Conservation (phyloP, 192 early-diverging fungal genomes). For the Umbelopsis sp. region DNA sequence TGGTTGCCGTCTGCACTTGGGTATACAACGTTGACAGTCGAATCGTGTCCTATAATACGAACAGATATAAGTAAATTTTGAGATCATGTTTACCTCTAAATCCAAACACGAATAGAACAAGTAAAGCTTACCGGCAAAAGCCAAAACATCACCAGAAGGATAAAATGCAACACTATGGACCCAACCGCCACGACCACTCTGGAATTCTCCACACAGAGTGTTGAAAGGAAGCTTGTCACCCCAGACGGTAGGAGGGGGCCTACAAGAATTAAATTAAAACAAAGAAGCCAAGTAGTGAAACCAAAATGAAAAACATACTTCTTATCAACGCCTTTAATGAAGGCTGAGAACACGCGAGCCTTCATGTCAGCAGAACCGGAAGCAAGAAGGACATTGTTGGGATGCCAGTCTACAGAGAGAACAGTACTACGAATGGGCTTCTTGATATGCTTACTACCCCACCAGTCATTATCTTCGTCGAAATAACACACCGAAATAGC, state of each 20-base stretch:
- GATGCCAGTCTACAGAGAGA: slow-evolving; percentile 92
- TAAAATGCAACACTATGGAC: slow-evolving; percentile 91
- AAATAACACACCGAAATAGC: slow-evolving; percentile 94
- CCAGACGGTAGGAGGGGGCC: slow-evolving; percentile 81
- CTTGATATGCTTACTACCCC: slow-evolving; percentile 93
- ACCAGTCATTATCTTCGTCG: slow-evolving; percentile 96
- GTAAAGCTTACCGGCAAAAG: slow-evolving; percentile 58
- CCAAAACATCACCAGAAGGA: slow-evolving; percentile 84
- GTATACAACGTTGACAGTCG: slow-evolving; percentile 76
- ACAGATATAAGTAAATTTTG: no score
- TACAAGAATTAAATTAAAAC: slow-evolving; percentile 20
- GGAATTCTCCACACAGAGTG: slow-evolving; percentile 88
- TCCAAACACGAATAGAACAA: no score
- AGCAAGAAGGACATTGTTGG: slow-evolving; percentile 93
- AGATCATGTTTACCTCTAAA: no score
- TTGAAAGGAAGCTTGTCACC: slow-evolving; percentile 94
- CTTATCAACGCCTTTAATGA: slow-evolving; percentile 91
- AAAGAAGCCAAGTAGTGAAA: not conserved
- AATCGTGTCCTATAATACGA: slow-evolving; percentile 68
- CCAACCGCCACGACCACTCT: slow-evolving; percentile 79
- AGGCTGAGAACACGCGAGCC: slow-evolving; percentile 94
- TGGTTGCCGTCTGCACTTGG: slow-evolving; percentile 56
- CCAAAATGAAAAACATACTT: slow-evolving; percentile 47
- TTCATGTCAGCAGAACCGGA: slow-evolving; percentile 86
- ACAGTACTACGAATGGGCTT: slow-evolving; percentile 92